Conservation (phyloP, 2,329 filamentous ascomycete species). For the Fonsecaea pedrosoi region DNA sequence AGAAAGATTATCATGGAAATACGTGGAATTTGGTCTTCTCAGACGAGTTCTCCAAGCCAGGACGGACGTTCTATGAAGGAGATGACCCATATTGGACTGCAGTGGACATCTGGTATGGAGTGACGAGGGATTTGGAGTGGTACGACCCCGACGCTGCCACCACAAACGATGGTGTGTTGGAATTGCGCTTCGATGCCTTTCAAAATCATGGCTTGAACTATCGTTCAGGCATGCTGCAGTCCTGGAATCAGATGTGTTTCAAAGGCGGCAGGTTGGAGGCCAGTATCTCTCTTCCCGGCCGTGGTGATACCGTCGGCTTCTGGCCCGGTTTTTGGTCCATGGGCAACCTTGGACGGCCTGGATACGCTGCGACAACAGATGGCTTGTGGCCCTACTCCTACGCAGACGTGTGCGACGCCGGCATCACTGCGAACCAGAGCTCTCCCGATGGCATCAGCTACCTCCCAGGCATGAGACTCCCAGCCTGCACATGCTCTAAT, state of each 20-base stretch:
- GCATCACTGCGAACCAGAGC: constrained; percentile 76
- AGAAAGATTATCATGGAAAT: constrained; percentile 65
- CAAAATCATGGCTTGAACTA: constrained; percentile 70
- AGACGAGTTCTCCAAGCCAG: constrained; percentile 72
- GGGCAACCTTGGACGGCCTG: constrained; percentile 74
- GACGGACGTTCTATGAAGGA: constrained; percentile 72
- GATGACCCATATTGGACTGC: constrained; percentile 74
- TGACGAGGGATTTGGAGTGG: constrained; percentile 74
- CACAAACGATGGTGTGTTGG: constrained; percentile 67
- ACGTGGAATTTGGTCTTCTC: constrained; percentile 72
- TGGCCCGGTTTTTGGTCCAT: constrained; percentile 80
- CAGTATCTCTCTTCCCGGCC: constrained; percentile 71
- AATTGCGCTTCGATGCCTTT: constrained; percentile 70
- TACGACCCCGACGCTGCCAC: constrained; percentile 72
- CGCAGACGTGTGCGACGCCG: constrained; percentile 69
- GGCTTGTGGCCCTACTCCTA: constrained; percentile 79
- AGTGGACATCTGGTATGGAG: constrained; percentile 75
- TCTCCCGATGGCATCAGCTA: constrained; percentile 69
- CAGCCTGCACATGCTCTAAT: constrained; percentile 69
- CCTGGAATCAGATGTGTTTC: constrained; percentile 76
- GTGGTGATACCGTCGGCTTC: constrained; percentile 70
- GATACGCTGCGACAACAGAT: constrained; percentile 72
- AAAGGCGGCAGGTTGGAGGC: constrained; percentile 74
- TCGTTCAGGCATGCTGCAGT: constrained; percentile 75
- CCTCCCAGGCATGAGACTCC: constrained; percentile 73